phyloP scores from a whole-genome alignment of 306 rosid species.

The Ochetophila trinervis region DNA sequence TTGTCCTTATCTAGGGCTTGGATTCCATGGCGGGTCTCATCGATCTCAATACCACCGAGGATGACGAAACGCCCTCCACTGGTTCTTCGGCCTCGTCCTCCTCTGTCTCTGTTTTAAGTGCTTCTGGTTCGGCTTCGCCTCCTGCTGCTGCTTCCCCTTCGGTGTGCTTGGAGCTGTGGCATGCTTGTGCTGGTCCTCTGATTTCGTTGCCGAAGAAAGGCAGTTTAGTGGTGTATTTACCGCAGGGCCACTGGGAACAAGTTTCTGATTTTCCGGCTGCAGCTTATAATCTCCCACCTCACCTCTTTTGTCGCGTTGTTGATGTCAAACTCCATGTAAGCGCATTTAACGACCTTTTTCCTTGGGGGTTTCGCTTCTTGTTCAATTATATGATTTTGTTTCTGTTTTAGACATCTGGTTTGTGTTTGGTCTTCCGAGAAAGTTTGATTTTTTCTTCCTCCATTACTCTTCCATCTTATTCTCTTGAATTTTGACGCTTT shows the following conservation, averaged over 20 bases:
- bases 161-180: constrained; percentile 96
- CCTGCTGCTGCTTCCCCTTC: constrained; percentile 32
- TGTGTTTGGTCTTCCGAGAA: constrained; percentile 19
- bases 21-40: constrained; percentile 63
- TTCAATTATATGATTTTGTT: constrained; percentile 7
- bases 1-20: constrained; percentile 9
- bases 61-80: constrained; percentile 68
- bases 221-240: constrained; percentile 74
- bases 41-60: constrained; percentile 97
- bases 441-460: not conserved
- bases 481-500: constrained; percentile 18
- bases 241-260: constrained; percentile 88
- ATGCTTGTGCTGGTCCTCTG: constrained; percentile 96
- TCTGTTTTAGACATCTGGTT: constrained; percentile 15
- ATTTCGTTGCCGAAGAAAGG: constrained; percentile 90
- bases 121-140: constrained; percentile 32
- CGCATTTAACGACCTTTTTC: not conserved
- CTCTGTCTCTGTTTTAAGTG: constrained; percentile 34
- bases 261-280: constrained; percentile 64
- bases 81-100: constrained; percentile 48
- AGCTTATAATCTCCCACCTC: constrained; percentile 66
- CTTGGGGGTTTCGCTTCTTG: not conserved
- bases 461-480: not conserved
- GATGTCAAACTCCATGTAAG: constrained; percentile 94
- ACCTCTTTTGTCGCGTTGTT: constrained; percentile 86